Conservation (phyloP, 495 filamentous ascomycete species). For the Tuber calosporum region DNA sequence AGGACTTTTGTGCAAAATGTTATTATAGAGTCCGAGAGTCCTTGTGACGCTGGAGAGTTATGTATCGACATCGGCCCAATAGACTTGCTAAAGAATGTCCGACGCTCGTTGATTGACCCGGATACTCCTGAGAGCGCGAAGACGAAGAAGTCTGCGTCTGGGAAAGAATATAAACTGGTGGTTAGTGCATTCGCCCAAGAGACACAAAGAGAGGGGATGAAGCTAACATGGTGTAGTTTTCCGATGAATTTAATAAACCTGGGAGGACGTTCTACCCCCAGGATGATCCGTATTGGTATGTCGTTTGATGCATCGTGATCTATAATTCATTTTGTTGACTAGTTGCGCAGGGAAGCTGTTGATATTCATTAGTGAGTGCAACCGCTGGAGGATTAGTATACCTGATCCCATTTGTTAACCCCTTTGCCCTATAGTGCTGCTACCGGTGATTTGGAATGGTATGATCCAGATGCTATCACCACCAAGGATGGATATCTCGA, state of each 20-base stretch:
- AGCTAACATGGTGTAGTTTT: conserved; percentile 50
- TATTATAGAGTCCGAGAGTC: neutral
- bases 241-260: conserved; percentile 67
- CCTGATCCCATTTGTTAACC: conserved; percentile 12
- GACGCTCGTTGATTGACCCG: conserved; percentile 60
- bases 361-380: conserved; percentile 60
- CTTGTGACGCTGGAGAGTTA: conserved; percentile 14
- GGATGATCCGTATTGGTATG: conserved; percentile 61
- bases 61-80: conserved; percentile 56
- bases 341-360: conserved; percentile 49
- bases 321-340: conserved; percentile 21
- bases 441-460: conserved; percentile 74
- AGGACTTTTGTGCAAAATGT: conserved; percentile 54
- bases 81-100: conserved; percentile 56
- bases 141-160: conserved; percentile 53
- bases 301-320: conserved; percentile 6
- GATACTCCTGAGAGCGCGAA: conserved; percentile 58
- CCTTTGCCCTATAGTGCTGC: conserved; percentile 49
- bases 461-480: conserved; percentile 68
- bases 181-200: conserved; percentile 44
- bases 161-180: conserved; percentile 58
- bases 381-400: neutral
- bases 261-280: conserved; percentile 66
- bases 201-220: neutral
- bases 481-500: conserved; percentile 62